Percentiles rank a stretch among this genome's conserved stretches.
Conservation (phyloP, 139 green algal genomes). For the Chlamydomonas sp. region DNA sequence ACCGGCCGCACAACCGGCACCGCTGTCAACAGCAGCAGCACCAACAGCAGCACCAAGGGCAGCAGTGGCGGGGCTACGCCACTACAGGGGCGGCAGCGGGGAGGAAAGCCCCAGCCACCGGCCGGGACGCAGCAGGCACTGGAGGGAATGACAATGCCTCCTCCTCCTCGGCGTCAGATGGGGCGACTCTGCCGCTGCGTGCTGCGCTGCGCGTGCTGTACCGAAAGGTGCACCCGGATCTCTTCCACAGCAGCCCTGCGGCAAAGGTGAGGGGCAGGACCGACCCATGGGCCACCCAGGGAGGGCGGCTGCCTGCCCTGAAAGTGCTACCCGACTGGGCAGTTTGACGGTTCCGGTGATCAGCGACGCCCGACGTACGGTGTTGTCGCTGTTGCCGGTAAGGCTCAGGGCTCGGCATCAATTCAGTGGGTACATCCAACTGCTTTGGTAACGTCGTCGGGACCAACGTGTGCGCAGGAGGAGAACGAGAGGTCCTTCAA, state of each 20-base stretch:
- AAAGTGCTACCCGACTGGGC: too few species aligned
- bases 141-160: not conserved
- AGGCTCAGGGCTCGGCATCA: too few species aligned
- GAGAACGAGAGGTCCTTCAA: constrained; percentile 74
- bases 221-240: constrained; percentile 67
- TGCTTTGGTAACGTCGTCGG: too few species aligned
- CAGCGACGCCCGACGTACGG: too few species aligned
- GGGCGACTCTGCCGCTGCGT: constrained; percentile 38
- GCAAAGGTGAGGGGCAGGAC: constrained; percentile 33
- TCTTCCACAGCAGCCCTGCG: constrained; percentile 53
- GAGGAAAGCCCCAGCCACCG: too few species aligned
- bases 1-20: not conserved
- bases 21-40: not conserved
- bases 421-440: too few species aligned
- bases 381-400: too few species aligned
- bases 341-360: too few species aligned
- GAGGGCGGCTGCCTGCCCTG: not conserved
- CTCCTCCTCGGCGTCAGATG: not conserved
- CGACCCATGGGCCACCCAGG: not conserved
- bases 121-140: not conserved
- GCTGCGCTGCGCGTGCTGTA: constrained; percentile 54
- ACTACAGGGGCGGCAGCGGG: too few species aligned
- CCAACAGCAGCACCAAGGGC: not conserved
- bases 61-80: too few species aligned
- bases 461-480: constrained; percentile 11